Evolutionary conservation across 129 eudicot species (phyloP), one percentile per base, ranked within the genome.

Genomic region (Logfia minima): DNA sequence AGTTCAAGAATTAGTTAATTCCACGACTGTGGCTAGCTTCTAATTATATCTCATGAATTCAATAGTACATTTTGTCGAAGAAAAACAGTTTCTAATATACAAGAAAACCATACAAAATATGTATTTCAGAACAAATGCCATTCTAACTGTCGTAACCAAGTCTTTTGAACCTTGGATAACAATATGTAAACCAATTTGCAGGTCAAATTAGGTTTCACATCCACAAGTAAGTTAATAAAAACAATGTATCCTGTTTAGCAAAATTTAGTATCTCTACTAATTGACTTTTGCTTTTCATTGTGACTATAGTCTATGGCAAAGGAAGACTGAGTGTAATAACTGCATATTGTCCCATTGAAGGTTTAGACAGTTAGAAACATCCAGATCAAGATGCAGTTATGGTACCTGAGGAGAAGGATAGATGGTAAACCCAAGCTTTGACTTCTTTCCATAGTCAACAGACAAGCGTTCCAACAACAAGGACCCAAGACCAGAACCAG

Each of bases 401-500:
- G 13, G 41, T 66, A 93, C 98, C 96, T 93, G 98, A 18, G 98
- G 98, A 66, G 98, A 93, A 77, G 98, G 97, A 84, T 93, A 93
- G 62, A 93, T 93, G 77, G 98, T 93, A 78, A 93, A 93, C 10
- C 98, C 98, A 53, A 93, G 98, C 90, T 93, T 93, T 37, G 98
- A 93, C 89, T 93, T 93, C 79, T 93, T 90, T 83, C 98, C 98
- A 72, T 93, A 93, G 77, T 93, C 98, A n/a, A 93, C 97, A 48
- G 98, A 93, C 83, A 93, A 75, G 58, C 98, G 96, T 81, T 93
- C 98, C 79, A 93, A 80, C 79, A 93, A 77, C 86, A 93, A 89
- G 10, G 98, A 93, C n/a, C 98, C 98, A 67, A 93, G 84, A n/a
- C 98, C 98, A 28, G 97, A 93, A 79, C 97, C 97, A 8, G 98